Evolutionary conservation across 1,284 basidiomycete genomes (phyloP), one percentile per base, ranked within the genome.

Genomic region (Trametes pubescens): DNA sequence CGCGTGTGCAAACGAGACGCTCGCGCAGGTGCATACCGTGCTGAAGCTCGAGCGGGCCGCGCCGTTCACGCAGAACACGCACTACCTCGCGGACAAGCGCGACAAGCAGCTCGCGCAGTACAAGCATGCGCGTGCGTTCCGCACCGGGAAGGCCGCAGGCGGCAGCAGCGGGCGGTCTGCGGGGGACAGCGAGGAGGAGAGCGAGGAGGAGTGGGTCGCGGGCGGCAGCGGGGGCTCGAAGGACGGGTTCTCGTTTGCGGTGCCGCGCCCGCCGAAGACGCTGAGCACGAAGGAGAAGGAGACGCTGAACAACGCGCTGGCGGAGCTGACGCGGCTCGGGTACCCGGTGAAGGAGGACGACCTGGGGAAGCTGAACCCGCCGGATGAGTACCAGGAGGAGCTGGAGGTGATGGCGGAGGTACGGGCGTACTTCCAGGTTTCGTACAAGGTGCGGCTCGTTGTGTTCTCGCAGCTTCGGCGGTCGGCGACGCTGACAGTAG

Each of bases 321-420:
- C 76, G 0, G 51, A 60, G 2, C 71, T 84, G 7, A 73, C 77
- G 0, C 66, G 61, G 34, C 58, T 80, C 0, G 81, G 83, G 0
- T 78, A 75, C 51, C 29, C 58, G 2, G 75, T 75, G 8, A 73
- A 61, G 18, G 70, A 65, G 11, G 78, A 76, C 2, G 80, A 84
- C 59, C 71, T 86, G 0, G 75, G 70, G 11, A 79, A 77, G 65
- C 74, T 86, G 14, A 72, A 72, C 26, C 70, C 74, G 0, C 66
- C 76, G 0, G 83, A 84, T 62, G 69, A 75, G 59, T 84, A 78
- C 64, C 81, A 84, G 67, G 75, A 78, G 4, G 83, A 84, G 66
- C 69, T 86, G n/a, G 65, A 77, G 26, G 75, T 84, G 35, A 83
- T 84, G 80, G 82, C 83, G 2, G 82, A 84, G 59, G 81, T 84